These are phyloP conservation scores for Gnetum montanum DNA, from an alignment of 75 land plant genomes.

Conservation along the genomic window DNA sequence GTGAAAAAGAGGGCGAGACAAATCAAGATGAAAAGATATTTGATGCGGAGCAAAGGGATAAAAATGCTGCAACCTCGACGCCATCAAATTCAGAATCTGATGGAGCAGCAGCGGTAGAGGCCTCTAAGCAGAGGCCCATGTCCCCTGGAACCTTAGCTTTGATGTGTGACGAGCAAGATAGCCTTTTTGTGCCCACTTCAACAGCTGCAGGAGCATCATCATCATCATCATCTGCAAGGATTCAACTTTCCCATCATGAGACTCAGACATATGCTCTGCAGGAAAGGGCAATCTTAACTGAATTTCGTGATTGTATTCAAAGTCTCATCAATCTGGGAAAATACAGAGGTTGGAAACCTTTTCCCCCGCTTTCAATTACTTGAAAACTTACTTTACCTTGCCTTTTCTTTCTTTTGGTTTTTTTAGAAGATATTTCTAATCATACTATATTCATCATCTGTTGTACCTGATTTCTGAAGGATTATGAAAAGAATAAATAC, in stretches of 20 bases:
- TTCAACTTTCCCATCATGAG: slow-evolving; percentile 14
- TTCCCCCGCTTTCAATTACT: not conserved
- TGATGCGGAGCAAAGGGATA: slow-evolving; percentile 3
- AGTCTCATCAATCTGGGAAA: slow-evolving; percentile 62
- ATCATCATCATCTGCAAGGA: slow-evolving; percentile 16
- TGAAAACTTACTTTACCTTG: not conserved
- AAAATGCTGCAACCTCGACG: not conserved
- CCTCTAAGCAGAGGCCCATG: slow-evolving; percentile 50
- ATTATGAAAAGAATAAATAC: no score
- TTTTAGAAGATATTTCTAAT: not conserved
- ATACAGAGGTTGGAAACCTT: slow-evolving; percentile 52
- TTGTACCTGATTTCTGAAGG: not conserved
- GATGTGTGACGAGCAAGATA: slow-evolving; percentile 95
- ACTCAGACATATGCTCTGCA: slow-evolving; percentile 70
- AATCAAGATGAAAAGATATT: slow-evolving; percentile 5
- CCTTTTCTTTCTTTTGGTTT: not conserved
- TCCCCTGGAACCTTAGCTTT: slow-evolving; percentile 94
- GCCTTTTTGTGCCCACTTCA: slow-evolving; percentile 69
- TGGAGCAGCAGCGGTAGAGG: slow-evolving; percentile 34
- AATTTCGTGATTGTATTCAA: slow-evolving; percentile 69
- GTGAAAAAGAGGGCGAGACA: slow-evolving; percentile 2
- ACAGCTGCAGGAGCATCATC: slow-evolving; percentile 49
- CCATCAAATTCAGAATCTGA: slow-evolving; percentile 26
- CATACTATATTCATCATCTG: not conserved
- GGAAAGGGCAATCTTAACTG: slow-evolving; percentile 64